phyloP scores from a whole-genome alignment of 1,284 basidiomycete species.

The Ganoderma leucocontextum region DNA sequence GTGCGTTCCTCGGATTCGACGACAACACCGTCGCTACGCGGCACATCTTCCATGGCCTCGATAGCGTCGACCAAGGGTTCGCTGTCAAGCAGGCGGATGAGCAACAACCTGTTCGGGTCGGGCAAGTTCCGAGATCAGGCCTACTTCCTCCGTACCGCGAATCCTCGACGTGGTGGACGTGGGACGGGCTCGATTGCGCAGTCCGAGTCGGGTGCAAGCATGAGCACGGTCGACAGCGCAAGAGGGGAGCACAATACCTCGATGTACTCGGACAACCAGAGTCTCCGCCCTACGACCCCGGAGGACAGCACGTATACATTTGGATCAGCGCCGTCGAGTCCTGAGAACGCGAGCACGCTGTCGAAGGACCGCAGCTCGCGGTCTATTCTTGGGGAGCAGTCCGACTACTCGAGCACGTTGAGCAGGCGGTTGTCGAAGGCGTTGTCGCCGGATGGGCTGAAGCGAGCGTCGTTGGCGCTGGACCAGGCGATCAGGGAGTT shows the following conservation, averaged over 20 bases:
- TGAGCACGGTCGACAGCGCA: slow-evolving; percentile 42
- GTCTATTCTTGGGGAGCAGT: slow-evolving; percentile 41
- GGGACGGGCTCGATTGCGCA: slow-evolving; percentile 59
- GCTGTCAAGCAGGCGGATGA: slow-evolving; percentile 69
- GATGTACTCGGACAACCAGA: slow-evolving; percentile 52
- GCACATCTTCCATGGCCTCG: slow-evolving; percentile 54
- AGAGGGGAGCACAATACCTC: slow-evolving; percentile 48
- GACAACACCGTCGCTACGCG: slow-evolving; percentile 46
- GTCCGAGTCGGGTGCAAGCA: slow-evolving; percentile 54
- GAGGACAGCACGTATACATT: slow-evolving; percentile 50
- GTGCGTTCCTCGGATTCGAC: slow-evolving; percentile 53
- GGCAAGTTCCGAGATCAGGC: slow-evolving; percentile 75
- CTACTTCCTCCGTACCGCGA: slow-evolving; percentile 67
- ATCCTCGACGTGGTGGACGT: slow-evolving; percentile 52
- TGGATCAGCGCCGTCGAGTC: slow-evolving; percentile 55
- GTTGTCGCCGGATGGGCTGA: slow-evolving; percentile 59
- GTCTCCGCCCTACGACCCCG: slow-evolving; percentile 60
- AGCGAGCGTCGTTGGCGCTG: slow-evolving; percentile 74
- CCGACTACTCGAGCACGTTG: slow-evolving; percentile 31
- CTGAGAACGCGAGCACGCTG: slow-evolving; percentile 49
- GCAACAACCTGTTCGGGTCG: slow-evolving; percentile 86
- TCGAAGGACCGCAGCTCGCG: slow-evolving; percentile 32
- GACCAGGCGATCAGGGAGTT: slow-evolving; percentile 78
- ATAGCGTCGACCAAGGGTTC: slow-evolving; percentile 41
- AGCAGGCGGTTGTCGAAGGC: slow-evolving; percentile 52